Conservation (phyloP, 129 eudicot genomes). For the Tagetes patula region DNA sequence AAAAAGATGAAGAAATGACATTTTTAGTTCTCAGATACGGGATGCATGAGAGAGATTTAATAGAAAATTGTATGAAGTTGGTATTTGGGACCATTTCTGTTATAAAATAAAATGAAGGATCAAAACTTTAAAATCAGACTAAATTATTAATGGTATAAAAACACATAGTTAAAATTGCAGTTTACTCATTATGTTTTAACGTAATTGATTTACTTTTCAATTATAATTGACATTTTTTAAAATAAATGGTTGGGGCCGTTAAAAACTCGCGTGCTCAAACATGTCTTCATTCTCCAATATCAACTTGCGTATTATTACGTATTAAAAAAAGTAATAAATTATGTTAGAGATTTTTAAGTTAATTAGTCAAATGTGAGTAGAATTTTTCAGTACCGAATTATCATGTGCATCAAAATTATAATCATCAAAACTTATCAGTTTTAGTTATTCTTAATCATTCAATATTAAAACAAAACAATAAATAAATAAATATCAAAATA, state of each 20-base stretch:
- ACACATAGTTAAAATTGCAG: too few species aligned
- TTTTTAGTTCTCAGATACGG: too few species aligned
- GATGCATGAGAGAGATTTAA: too few species aligned
- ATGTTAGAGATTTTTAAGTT: neutral
- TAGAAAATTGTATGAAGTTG: too few species aligned
- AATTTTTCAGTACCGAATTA: conserved; percentile 13
- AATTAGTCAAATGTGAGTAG: conserved; percentile 25
- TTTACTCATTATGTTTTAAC: too few species aligned
- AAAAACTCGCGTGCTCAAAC: too few species aligned
- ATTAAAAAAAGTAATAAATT: neutral
- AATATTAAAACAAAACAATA: neutral
- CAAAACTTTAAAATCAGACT: too few species aligned
- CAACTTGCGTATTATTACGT: conserved; percentile 12
- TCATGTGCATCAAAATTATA: conserved; percentile 26
- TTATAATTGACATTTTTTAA: neutral
- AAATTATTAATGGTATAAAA: too few species aligned
- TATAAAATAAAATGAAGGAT: too few species aligned
- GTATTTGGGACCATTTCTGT: too few species aligned
- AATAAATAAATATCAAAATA: neutral
- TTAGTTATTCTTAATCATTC: neutral
- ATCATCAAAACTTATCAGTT: neutral
- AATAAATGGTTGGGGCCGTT: neutral
- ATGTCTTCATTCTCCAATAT: neutral
- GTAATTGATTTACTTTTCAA: neutral
- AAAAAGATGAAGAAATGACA: too few species aligned